Conservation (phyloP, 345 rosid species). For the Litchi chinensis region DNA sequence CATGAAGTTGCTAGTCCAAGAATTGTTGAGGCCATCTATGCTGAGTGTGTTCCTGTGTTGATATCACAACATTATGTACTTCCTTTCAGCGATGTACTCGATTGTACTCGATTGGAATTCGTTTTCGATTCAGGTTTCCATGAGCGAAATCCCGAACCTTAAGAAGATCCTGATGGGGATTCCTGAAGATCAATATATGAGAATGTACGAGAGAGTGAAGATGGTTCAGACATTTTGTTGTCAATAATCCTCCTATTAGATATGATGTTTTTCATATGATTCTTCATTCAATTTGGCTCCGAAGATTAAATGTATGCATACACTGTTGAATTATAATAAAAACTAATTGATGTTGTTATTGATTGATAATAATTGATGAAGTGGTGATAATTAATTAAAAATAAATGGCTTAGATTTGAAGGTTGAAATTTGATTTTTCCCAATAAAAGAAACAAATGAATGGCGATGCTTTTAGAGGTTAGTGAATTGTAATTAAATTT, state of each 20-base stretch:
- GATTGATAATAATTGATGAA: too few species aligned
- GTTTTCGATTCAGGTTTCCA: slow-evolving; percentile 49
- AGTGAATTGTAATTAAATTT: too few species aligned
- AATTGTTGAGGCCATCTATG: slow-evolving; percentile 64
- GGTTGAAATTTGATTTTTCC: too few species aligned
- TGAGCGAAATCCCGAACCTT: slow-evolving; percentile 44
- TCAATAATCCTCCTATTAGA: slow-evolving; percentile 37
- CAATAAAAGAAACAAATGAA: too few species aligned
- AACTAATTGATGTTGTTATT: too few species aligned
- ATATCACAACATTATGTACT: slow-evolving; percentile 60
- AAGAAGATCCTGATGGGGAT: slow-evolving; percentile 43
- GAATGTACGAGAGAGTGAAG: slow-evolving; percentile 42
- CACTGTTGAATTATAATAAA: background rate
- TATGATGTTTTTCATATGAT: slow-evolving; percentile 45
- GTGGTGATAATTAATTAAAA: too few species aligned
- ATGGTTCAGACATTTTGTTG: slow-evolving; percentile 48
- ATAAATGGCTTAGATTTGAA: too few species aligned
- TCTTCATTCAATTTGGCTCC: slow-evolving; percentile 46
- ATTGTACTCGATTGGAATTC: slow-evolving; percentile 48
- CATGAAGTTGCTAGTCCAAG: slow-evolving; percentile 59
- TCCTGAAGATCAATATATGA: slow-evolving; percentile 32
- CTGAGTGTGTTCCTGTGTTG: slow-evolving; percentile 64
- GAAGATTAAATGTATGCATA: slow-evolving; percentile 33
- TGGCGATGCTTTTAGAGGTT: too few species aligned
- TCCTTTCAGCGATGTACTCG: slow-evolving; percentile 27